These are phyloP conservation scores for Alternaria triticina DNA, from an alignment of 2,329 filamentous ascomycete genomes.

Conservation along the genomic window DNA sequence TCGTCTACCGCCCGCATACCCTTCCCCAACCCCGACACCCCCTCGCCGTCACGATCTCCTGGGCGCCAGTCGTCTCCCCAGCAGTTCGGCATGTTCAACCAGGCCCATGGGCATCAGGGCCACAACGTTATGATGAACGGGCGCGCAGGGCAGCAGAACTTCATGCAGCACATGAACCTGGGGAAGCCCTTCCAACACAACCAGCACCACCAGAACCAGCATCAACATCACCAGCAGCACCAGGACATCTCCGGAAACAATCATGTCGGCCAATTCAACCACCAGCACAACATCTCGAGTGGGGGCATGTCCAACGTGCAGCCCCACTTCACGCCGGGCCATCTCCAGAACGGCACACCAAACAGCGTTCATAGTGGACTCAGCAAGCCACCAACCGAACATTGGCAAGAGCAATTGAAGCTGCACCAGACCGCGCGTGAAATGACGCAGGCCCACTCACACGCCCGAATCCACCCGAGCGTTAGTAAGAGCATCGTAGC, in stretches of 20 bases:
- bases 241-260: slow-evolving; percentile 57
- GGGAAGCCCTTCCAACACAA: slow-evolving; percentile 72
- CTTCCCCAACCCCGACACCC: slow-evolving; percentile 57
- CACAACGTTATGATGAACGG: slow-evolving; percentile 80
- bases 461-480: slow-evolving; percentile 72
- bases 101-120: slow-evolving; percentile 67
- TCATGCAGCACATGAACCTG: slow-evolving; percentile 64
- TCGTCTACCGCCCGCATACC: slow-evolving; percentile 52
- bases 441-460: slow-evolving; percentile 74
- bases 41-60: slow-evolving; percentile 65
- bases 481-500: slow-evolving; percentile 72
- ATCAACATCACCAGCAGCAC: slow-evolving; percentile 67
- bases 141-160: slow-evolving; percentile 65
- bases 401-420: slow-evolving; percentile 89
- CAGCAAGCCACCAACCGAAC: slow-evolving; percentile 66
- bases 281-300: slow-evolving; percentile 66
- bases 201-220: slow-evolving; percentile 58
- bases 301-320: slow-evolving; percentile 70
- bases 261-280: slow-evolving; percentile 65
- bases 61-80: slow-evolving; percentile 57
- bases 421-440: slow-evolving; percentile 76
- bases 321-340: slow-evolving; percentile 65
- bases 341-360: slow-evolving; percentile 66
- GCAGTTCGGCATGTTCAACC: slow-evolving; percentile 72
- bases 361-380: slow-evolving; percentile 62